These are phyloP conservation scores for Tetrapyrgos nigripes DNA, from an alignment of 1,284 basidiomycete species.

Conservation along the genomic window DNA sequence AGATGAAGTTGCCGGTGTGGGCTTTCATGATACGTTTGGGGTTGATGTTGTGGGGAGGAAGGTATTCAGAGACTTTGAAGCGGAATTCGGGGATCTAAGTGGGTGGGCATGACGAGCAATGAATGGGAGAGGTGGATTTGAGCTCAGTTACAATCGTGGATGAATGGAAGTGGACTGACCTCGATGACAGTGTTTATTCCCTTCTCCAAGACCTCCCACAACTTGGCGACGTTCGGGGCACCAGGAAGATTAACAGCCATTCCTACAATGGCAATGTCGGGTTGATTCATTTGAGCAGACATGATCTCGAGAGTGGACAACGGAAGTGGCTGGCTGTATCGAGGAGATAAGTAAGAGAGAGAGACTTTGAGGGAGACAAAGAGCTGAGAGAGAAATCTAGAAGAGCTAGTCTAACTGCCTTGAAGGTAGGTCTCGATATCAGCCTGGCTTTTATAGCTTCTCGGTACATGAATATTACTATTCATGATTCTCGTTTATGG, in stretches of 20 bases:
- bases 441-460: too few species aligned
- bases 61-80: slow-evolving; percentile 55
- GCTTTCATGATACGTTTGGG: slow-evolving; percentile 52
- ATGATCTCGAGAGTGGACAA: too few species aligned
- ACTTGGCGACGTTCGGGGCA: slow-evolving; percentile 47
- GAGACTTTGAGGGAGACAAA: too few species aligned
- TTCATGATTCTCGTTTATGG: too few species aligned
- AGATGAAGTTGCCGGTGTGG: slow-evolving; percentile 67
- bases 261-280: slow-evolving; percentile 72
- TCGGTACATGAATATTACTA: too few species aligned
- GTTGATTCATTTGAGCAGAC: too few species aligned
- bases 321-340: too few species aligned
- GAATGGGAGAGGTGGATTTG: background rate
- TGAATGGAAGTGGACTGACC: slow-evolving; percentile 40
- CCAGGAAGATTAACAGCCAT: slow-evolving; percentile 73
- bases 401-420: too few species aligned
- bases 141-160: background rate
- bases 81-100: slow-evolving; percentile 64
- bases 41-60: slow-evolving; percentile 21
- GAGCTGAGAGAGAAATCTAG: too few species aligned
- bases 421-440: too few species aligned
- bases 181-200: slow-evolving; percentile 63
- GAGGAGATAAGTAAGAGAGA: too few species aligned
- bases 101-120: too few species aligned
- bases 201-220: slow-evolving; percentile 65